phyloP scores from a whole-genome alignment of 192 early-diverging fungal genomes.

The Coemansia sp. region DNA sequence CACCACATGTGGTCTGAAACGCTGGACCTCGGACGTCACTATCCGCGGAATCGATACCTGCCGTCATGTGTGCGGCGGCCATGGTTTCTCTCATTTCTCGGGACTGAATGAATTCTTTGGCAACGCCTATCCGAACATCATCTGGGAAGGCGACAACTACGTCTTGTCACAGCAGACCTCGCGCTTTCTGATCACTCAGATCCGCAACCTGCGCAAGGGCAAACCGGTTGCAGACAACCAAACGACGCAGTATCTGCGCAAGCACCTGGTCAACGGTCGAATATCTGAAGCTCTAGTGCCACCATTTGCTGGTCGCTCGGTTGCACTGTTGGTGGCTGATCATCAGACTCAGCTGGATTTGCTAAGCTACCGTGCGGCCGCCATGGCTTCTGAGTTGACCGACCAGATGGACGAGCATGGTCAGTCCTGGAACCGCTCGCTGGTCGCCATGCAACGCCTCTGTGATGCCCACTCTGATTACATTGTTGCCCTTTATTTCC shows the following conservation, averaged over 20 bases:
- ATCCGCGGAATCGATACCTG: slow-evolving; percentile 72
- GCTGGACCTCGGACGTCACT: slow-evolving; percentile 66
- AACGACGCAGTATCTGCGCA: slow-evolving; percentile 30
- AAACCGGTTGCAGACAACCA: slow-evolving; percentile 43
- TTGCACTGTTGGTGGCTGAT: slow-evolving; percentile 54
- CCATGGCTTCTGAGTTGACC: slow-evolving; percentile 60
- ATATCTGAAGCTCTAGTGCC: slow-evolving; percentile 6
- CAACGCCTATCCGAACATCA: slow-evolving; percentile 71
- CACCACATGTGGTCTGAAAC: slow-evolving; percentile 70
- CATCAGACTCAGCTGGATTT: slow-evolving; percentile 63
- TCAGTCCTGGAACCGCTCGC: slow-evolving; percentile 70
- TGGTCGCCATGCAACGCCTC: slow-evolving; percentile 71
- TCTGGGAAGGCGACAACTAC: slow-evolving; percentile 85
- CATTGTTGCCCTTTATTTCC: slow-evolving; percentile 73
- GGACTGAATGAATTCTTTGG: slow-evolving; percentile 66
- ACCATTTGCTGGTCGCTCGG: slow-evolving; percentile 18
- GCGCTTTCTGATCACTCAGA: slow-evolving; percentile 72
- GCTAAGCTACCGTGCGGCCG: slow-evolving; percentile 72
- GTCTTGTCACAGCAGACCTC: slow-evolving; percentile 83
- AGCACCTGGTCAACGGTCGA: slow-evolving; percentile 20
- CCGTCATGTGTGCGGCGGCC: slow-evolving; percentile 72
- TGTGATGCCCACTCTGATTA: slow-evolving; percentile 78
- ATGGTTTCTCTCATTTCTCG: slow-evolving; percentile 73
- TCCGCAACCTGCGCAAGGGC: slow-evolving; percentile 55
- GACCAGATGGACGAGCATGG: slow-evolving; percentile 61